phyloP scores from a whole-genome alignment of 345 rosid species.

The Salix purpurea region DNA sequence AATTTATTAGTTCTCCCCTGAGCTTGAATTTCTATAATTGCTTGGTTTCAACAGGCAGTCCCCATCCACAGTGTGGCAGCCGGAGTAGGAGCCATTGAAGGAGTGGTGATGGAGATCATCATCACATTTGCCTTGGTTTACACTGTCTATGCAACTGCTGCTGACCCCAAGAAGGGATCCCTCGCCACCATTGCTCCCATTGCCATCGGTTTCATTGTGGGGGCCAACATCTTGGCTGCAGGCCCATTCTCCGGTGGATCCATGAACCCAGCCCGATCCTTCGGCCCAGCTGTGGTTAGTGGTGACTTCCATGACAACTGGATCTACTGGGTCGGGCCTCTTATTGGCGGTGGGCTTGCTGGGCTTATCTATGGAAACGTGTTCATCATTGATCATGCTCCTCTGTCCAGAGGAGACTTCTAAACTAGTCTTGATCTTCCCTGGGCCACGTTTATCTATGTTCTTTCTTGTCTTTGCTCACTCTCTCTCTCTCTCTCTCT shows the following conservation, averaged over 20 bases:
- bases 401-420: constrained; percentile 46
- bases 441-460: neutral
- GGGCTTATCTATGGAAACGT: constrained; percentile 68
- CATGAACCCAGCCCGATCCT: constrained; percentile 97
- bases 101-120: constrained; percentile 88
- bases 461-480: constrained; percentile 10
- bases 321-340: constrained; percentile 93
- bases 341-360: constrained; percentile 81
- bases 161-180: constrained; percentile 91
- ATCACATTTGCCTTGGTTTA: constrained; percentile 87
- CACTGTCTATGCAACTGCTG: constrained; percentile 93
- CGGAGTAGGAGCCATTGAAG: constrained; percentile 71
- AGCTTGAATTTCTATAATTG: neutral
- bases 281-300: constrained; percentile 85
- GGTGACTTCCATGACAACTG: constrained; percentile 82
- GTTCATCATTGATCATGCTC: constrained; percentile 56
- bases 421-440: neutral
- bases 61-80: constrained; percentile 75
- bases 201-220: constrained; percentile 89
- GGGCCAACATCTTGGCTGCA: constrained; percentile 90
- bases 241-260: constrained; percentile 98
- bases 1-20: too few species aligned
- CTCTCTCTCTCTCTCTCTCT: constrained; percentile 7
- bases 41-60: constrained; percentile 39
- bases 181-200: constrained; percentile 86